A percentile compares a stretch with the other conserved stretches of the same genome.
Conservation (phyloP, 148 eudicot genomes). For the Heliamphora exappendiculata region DNA sequence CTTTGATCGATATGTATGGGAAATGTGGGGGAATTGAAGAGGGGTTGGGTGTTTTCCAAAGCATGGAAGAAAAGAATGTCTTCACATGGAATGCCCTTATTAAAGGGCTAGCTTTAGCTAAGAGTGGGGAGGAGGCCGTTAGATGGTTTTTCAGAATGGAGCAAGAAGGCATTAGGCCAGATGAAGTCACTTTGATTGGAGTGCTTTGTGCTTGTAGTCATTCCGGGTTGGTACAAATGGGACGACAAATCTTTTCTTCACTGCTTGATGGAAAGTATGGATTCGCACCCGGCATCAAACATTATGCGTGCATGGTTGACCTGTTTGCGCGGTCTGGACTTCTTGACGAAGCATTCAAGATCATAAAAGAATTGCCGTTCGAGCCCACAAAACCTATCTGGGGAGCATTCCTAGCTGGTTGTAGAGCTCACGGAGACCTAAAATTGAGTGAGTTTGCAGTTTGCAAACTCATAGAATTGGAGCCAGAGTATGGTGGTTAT, state of each 20-base stretch:
- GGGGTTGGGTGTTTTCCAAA: conserved; percentile 27
- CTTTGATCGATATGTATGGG: conserved; percentile 49
- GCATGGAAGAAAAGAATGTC: conserved; percentile 34
- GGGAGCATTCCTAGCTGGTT: conserved; percentile 38
- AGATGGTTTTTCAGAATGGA: conserved; percentile 36
- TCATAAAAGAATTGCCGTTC: conserved; percentile 27
- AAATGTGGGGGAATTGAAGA: conserved; percentile 34
- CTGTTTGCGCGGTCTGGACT: conserved; percentile 29
- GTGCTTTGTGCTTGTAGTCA: conserved; percentile 46
- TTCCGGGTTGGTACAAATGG: conserved; percentile 29
- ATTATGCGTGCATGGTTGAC: conserved; percentile 43
- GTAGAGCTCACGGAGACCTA: conserved; percentile 25
- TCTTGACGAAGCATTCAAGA: conserved; percentile 32
- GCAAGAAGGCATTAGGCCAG: conserved; percentile 25
- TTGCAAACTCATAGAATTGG: conserved; percentile 31
- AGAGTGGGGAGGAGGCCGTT: conserved; percentile 30
- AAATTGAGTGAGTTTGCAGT: conserved; percentile 38
- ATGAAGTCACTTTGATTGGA: conserved; percentile 34
- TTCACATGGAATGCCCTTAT: conserved; percentile 38
- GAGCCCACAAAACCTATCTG: conserved; percentile 30
- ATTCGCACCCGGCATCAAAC: conserved; percentile 31
- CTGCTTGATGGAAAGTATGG: conserved; percentile 25
- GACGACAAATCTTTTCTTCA: conserved; percentile 24
- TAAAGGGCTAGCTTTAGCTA: conserved; percentile 33
- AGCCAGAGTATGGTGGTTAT: conserved; percentile 29